Percentiles rank a stretch among this genome's conserved stretches.
Conservation (phyloP, 495 filamentous ascomycete species). For the Penicillium steckii region DNA sequence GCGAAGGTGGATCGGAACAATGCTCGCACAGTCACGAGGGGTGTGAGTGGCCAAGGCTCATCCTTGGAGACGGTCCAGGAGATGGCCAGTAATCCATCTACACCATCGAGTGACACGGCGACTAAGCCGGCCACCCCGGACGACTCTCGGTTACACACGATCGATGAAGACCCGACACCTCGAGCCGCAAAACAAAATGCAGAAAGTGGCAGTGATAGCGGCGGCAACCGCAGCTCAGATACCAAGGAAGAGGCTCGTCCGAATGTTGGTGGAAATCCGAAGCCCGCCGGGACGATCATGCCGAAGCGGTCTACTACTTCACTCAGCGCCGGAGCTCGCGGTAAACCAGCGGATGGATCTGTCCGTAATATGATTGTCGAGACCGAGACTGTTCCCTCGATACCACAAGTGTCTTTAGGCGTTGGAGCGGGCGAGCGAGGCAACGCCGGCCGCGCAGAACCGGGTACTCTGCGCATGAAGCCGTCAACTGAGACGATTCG, state of each 20-base stretch:
- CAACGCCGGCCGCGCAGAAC: constrained; percentile 48
- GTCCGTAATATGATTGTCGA: constrained; percentile 96
- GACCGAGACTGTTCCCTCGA: constrained; percentile 91
- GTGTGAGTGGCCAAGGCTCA: constrained; percentile 61
- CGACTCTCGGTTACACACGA: constrained; percentile 35
- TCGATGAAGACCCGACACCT: constrained; percentile 41
- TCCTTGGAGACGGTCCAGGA: constrained; percentile 92
- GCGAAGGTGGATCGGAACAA: constrained; percentile 35
- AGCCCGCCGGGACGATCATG: constrained; percentile 32
- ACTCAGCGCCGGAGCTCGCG: constrained; percentile 43
- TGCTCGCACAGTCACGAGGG: constrained; percentile 51
- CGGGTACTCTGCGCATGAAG: constrained; percentile 79
- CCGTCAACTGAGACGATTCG: constrained; percentile 91
- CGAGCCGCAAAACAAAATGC: constrained; percentile 31
- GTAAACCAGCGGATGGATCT: constrained; percentile 69
- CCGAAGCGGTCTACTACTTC: constrained; percentile 51
- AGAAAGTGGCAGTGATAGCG: constrained; percentile 53
- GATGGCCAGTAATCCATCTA: constrained; percentile 72
- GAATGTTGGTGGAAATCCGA: constrained; percentile 22
- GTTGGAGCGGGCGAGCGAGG: constrained; percentile 64
- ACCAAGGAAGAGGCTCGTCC: constrained; percentile 36
- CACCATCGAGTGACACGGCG: constrained; percentile 57
- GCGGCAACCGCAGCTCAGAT: constrained; percentile 45
- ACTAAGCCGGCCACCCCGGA: constrained; percentile 29
- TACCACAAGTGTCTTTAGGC: constrained; percentile 82